A percentile compares a stretch with the other conserved stretches of the same genome.
Conservation (phyloP, 257 asterid species). For the Echium plantagineum region DNA sequence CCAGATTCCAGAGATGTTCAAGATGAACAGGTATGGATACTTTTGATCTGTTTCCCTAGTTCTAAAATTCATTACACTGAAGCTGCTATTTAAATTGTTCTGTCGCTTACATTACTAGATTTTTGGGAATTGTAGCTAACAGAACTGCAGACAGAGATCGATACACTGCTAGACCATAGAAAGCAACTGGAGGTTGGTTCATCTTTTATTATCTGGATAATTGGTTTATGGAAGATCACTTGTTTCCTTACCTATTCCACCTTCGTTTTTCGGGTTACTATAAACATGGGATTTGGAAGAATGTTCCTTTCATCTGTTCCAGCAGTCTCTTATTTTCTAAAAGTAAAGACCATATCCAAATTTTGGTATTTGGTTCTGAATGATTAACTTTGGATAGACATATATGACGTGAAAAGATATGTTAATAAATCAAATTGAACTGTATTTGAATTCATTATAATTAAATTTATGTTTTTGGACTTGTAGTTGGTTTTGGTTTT, state of each 20-base stretch:
- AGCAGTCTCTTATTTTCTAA: background rate
- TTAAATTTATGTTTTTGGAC: too few relatives aligned
- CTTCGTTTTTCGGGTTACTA: background rate
- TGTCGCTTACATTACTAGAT: conserved; percentile 11
- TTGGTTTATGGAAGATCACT: conserved; percentile 2
- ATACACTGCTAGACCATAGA: conserved; percentile 48
- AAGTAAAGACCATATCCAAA: background rate
- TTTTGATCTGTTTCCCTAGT: conserved; percentile 7
- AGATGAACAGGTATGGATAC: conserved; percentile 45
- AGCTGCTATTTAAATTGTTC: conserved; percentile 1
- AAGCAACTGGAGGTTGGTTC: conserved; percentile 66
- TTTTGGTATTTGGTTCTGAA: too few relatives aligned
- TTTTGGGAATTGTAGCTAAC: conserved; percentile 43
- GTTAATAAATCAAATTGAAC: too few relatives aligned
- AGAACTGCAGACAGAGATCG: conserved; percentile 48
- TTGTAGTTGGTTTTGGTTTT: too few relatives aligned
- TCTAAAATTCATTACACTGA: background rate
- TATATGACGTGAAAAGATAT: too few relatives aligned
- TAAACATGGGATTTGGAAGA: background rate
- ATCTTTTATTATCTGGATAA: conserved; percentile 6
- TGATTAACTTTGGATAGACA: too few relatives aligned
- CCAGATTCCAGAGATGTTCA: conserved; percentile 37
- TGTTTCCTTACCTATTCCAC: background rate
- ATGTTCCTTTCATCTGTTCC: background rate
- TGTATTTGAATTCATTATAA: too few relatives aligned